A percentile compares a stretch with the other conserved stretches of the same genome.
These are phyloP conservation scores for Ogataea saltuana DNA, from an alignment of 805 yeast species.

Conservation along the genomic window DNA sequence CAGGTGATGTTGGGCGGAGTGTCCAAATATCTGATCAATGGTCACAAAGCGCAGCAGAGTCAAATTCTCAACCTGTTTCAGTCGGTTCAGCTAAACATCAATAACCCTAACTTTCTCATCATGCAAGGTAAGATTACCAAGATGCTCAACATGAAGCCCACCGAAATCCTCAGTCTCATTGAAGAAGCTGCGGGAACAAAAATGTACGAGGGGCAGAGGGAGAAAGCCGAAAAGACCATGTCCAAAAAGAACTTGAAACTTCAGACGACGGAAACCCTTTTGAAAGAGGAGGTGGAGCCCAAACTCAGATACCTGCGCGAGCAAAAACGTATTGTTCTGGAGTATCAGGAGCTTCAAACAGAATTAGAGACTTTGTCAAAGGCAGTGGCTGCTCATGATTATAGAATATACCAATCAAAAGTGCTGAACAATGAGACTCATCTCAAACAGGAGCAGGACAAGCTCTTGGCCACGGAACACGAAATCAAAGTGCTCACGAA, in stretches of 20 bases:
- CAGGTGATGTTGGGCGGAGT: conserved; percentile 90
- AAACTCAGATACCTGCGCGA: conserved; percentile 75
- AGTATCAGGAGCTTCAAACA: conserved; percentile 80
- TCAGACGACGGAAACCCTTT: conserved; percentile 67
- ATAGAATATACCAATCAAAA: conserved; percentile 42
- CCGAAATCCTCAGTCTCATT: conserved; percentile 82
- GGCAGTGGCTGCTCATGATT: conserved; percentile 79
- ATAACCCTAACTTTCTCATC: conserved; percentile 93
- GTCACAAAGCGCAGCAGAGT: conserved; percentile 94
- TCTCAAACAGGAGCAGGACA: conserved; percentile 42
- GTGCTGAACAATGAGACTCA: conserved; percentile 46
- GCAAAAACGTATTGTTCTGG: conserved; percentile 81
- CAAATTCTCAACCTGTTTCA: conserved; percentile 89
- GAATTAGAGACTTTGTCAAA: conserved; percentile 75
- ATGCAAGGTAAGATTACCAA: conserved; percentile 99
- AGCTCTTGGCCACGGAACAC: conserved; percentile 42
- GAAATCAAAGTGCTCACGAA: conserved; percentile 46
- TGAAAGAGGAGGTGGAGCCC: conserved; percentile 90
- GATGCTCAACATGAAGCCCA: conserved; percentile 93
- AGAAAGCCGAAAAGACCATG: conserved; percentile 89
- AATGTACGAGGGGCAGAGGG: conserved; percentile 91
- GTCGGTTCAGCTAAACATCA: conserved; percentile 91
- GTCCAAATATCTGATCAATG: conserved; percentile 89
- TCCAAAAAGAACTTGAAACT: conserved; percentile 85
- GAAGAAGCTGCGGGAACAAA: conserved; percentile 99